Evolutionary conservation across 1,284 basidiomycete genomes (phyloP), one percentile per base, ranked within the genome.

Genomic region (Puccinia horiana): DNA sequence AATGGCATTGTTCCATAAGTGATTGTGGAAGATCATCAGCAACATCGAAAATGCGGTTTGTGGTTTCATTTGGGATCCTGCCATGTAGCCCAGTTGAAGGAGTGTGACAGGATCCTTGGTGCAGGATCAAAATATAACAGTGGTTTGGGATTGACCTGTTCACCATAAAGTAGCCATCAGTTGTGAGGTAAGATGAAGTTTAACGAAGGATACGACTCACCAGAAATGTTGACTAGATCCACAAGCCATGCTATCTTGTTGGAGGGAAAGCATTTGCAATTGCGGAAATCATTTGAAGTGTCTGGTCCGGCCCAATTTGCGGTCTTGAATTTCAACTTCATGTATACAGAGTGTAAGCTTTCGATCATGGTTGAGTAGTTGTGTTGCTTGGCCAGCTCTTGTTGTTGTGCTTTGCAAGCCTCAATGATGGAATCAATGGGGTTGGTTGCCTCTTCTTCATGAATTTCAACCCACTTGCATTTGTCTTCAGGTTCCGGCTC

Each of bases 1-100:
- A 67, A 67, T 4, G 63, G 63, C 35, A 67, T 54, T 20, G 20
- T 75, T 75, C 73, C 49, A 56, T 32, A 75, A 35, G 4, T n/a
- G 37, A 56, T 75, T 32, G 32, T 75, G 73, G 29, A 75, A 75
- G 2, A 52, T n/a, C 26, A 74, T 18, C 18, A 74, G 12, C 32
- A 29, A 47, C 4, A 74, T 11, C 9, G 72, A 74, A 37, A 74
- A 74, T 0, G 47, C 72, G 20, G 72, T 54, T 16, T 35, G 54
- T 16, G 72, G 72, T 26, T 20, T 32, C 3, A 56, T 11, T 8
- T n/a, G 73, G 47, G 49, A 37, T 37, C 26, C 26, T 5, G 47
- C 42, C 40, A 74, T 52, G 44, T 74, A 74, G 20, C 72, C 44
- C 8, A 47, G 44, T 47, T 47, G 44, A 16, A 20, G 49, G 49